A percentile compares a stretch with the other conserved stretches of the same genome.
Conservation (phyloP, 2,329 filamentous ascomycete species). For the Beauveria sp. region DNA sequence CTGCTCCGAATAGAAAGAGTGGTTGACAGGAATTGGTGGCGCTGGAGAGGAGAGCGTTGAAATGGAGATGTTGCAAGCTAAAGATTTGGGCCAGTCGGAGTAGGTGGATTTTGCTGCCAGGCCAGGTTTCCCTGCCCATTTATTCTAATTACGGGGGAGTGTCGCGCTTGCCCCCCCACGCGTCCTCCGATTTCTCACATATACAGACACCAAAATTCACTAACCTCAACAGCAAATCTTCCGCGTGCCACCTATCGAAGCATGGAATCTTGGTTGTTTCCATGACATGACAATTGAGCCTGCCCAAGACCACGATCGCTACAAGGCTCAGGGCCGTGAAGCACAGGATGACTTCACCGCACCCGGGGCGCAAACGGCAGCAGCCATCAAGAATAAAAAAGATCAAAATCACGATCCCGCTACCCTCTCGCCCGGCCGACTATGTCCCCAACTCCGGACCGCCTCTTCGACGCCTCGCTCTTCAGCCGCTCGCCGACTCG, state of each 20-base stretch:
- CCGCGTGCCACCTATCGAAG: not conserved
- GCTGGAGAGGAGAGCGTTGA: not conserved
- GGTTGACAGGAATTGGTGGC: not conserved
- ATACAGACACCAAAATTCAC: too few species aligned
- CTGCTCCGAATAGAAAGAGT: not conserved
- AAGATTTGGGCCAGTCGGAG: not conserved
- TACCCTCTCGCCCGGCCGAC: slow-evolving; percentile 14
- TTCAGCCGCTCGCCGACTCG: slow-evolving; percentile 41
- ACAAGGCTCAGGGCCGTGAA: too few species aligned
- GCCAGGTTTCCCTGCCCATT: not conserved
- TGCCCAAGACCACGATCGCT: not conserved
- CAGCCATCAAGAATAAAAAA: not conserved
- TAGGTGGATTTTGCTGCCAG: not conserved
- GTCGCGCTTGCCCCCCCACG: not conserved
- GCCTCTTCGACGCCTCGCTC: slow-evolving; percentile 36
- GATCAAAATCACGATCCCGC: not conserved
- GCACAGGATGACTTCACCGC: not conserved
- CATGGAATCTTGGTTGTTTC: not conserved
- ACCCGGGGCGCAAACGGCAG: not conserved
- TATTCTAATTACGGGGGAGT: not conserved
- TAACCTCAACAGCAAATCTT: not conserved
- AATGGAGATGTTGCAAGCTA: not conserved
- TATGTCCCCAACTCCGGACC: slow-evolving; percentile 43
- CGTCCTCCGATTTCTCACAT: not conserved
- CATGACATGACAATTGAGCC: not conserved